Conservation (phyloP, 2,329 filamentous ascomycete species). For the Colletotrichum navitas region DNA sequence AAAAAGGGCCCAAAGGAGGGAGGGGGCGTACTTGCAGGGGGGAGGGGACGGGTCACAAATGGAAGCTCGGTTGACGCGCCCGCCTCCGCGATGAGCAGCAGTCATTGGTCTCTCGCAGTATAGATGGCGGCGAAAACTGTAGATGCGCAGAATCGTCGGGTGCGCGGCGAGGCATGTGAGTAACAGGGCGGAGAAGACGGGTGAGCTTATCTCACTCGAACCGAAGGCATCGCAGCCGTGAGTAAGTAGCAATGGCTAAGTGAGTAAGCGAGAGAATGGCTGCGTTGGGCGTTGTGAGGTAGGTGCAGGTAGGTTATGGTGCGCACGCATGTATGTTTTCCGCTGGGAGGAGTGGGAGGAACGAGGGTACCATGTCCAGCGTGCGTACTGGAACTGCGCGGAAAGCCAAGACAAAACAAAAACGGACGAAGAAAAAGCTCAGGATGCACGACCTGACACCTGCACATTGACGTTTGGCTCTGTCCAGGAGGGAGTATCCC, state of each 20-base stretch:
- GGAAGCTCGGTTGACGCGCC: conserved; percentile 32
- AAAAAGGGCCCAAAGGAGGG: conserved; percentile 27
- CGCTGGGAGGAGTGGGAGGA: conserved; percentile 40
- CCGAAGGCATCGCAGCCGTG: background rate
- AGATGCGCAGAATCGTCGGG: background rate
- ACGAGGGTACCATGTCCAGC: conserved; percentile 26
- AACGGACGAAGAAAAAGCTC: conserved; percentile 40
- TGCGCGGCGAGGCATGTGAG: conserved; percentile 1
- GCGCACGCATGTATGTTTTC: conserved; percentile 23
- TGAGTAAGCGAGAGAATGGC: background rate
- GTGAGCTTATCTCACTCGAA: background rate
- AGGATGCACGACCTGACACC: conserved; percentile 19
- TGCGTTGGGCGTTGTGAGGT: background rate
- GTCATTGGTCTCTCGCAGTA: background rate
- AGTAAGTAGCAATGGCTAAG: background rate
- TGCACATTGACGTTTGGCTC: conserved; percentile 24
- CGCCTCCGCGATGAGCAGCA: conserved; percentile 12
- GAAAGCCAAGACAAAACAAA: conserved; percentile 41
- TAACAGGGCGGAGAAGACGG: background rate
- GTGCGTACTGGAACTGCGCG: background rate
- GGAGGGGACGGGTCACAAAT: conserved; percentile 10
- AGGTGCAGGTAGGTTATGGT: background rate
- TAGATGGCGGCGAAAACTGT: background rate
- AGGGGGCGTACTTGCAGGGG: conserved; percentile 15
- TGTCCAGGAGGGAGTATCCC: conserved; percentile 17